These are phyloP conservation scores for Aphanomyces astaci DNA, from an alignment of 352 stramenopile species.

Conservation along the genomic window DNA sequence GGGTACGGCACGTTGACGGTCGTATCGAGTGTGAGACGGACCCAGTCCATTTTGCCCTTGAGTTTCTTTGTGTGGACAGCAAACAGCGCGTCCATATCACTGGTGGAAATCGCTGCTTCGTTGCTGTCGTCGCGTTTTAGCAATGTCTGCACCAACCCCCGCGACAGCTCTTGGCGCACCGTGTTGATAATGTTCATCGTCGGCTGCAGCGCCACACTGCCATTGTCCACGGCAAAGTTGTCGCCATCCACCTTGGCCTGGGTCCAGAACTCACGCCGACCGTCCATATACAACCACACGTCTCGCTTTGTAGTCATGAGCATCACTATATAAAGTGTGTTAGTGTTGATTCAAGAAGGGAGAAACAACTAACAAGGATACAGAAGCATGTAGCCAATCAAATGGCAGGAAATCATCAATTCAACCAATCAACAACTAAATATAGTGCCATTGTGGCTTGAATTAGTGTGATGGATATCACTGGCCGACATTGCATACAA, in stretches of 20 bases:
- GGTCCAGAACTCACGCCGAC: neutral
- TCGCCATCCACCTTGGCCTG: constrained; percentile 55
- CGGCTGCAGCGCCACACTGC: neutral
- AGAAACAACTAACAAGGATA: too few species aligned
- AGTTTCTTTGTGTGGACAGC: neutral
- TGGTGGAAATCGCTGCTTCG: neutral
- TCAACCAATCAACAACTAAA: too few species aligned
- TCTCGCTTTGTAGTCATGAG: constrained; percentile 28
- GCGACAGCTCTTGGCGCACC: constrained; percentile 1
- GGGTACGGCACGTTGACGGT: neutral
- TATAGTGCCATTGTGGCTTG: too few species aligned
- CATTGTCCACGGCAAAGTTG: neutral
- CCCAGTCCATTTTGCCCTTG: constrained; percentile 6
- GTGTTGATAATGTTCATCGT: constrained; percentile 3
- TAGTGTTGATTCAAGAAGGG: constrained; percentile 21
- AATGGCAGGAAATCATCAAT: too few species aligned
- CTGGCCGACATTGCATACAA: too few species aligned
- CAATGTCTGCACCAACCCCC: neutral
- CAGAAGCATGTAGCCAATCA: too few species aligned
- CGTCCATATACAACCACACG: constrained; percentile 61
- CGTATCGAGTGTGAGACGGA: neutral
- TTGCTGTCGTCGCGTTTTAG: neutral
- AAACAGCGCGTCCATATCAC: constrained; percentile 13
- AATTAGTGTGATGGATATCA: too few species aligned
- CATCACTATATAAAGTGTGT: constrained; percentile 10